phyloP scores from a whole-genome alignment of 2,329 filamentous ascomycete species.

The Zarea fungicola region DNA sequence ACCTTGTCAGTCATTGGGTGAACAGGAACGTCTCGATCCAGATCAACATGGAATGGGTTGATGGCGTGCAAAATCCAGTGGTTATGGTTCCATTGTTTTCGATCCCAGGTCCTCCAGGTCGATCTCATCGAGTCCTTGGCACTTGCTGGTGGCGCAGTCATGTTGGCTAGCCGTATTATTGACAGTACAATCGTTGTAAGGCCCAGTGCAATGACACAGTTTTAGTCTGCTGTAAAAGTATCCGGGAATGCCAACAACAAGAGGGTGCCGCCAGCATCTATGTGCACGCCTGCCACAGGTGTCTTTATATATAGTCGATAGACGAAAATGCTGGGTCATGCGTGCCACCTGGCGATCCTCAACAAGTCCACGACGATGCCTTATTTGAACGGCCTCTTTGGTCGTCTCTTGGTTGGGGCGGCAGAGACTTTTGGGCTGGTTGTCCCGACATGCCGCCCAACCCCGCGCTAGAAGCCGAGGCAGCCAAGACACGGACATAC shows the following conservation, averaged over 20 bases:
- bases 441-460: slow-evolving; percentile 10
- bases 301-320: too few species aligned
- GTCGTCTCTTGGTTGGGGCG: slow-evolving; percentile 6
- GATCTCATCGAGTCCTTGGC: slow-evolving; percentile 32
- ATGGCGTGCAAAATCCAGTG: slow-evolving; percentile 27
- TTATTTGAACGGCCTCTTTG: not conserved
- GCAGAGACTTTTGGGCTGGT: slow-evolving; percentile 9
- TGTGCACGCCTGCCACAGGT: too few species aligned
- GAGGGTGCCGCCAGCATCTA: too few species aligned
- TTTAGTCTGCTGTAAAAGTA: too few species aligned
- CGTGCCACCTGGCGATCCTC: not conserved
- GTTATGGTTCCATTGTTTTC: slow-evolving; percentile 22
- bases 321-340: slow-evolving; percentile 5
- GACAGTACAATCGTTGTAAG: not conserved
- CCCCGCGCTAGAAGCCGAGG: slow-evolving; percentile 7
- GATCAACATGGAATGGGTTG: slow-evolving; percentile 21
- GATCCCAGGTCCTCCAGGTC: slow-evolving; percentile 26
- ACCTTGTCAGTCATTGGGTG: slow-evolving; percentile 33
- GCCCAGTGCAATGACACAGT: too few species aligned
- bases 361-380: not conserved
- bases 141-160: slow-evolving; percentile 3
- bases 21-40: slow-evolving; percentile 29
- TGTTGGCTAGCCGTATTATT: not conserved
- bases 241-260: too few species aligned
- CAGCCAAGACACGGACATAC: not conserved